A percentile compares a stretch with the other conserved stretches of the same genome.
These are phyloP conservation scores for Bocquillonia castaneifolia DNA, from an alignment of 441 rosid genomes.

Conservation along the genomic window DNA sequence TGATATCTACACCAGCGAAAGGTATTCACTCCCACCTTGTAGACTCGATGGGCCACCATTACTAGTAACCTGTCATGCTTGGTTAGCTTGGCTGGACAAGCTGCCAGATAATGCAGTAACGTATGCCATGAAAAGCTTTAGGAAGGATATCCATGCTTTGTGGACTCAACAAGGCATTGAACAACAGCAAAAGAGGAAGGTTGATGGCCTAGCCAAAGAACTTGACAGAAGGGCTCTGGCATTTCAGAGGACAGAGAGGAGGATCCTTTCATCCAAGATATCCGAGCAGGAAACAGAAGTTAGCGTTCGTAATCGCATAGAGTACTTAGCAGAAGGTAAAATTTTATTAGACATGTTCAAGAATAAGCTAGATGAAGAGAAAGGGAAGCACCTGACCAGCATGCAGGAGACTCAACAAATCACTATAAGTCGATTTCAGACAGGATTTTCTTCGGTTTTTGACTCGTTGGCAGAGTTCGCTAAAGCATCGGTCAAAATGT, in stretches of 20 bases:
- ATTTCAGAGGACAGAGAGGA: slow-evolving; percentile 37
- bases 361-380: slow-evolving; percentile 32
- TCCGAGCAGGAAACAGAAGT: slow-evolving; percentile 24
- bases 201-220: slow-evolving; percentile 40
- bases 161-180: slow-evolving; percentile 52
- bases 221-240: slow-evolving; percentile 33
- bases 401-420: slow-evolving; percentile 35
- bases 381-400: slow-evolving; percentile 31
- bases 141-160: slow-evolving; percentile 34
- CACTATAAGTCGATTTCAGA: slow-evolving; percentile 35
- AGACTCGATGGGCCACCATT: slow-evolving; percentile 33
- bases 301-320: slow-evolving; percentile 18
- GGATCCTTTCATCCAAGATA: slow-evolving; percentile 33
- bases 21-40: slow-evolving; percentile 20
- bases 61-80: slow-evolving; percentile 37
- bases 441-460: slow-evolving; percentile 40
- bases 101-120: slow-evolving; percentile 41
- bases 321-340: slow-evolving; percentile 32
- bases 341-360: slow-evolving; percentile 31
- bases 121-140: slow-evolving; percentile 35
- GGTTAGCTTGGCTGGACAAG: slow-evolving; percentile 38
- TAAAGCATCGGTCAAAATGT: slow-evolving; percentile 38
- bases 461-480: slow-evolving; percentile 38
- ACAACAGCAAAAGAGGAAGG: slow-evolving; percentile 50
- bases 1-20: slow-evolving; percentile 28